These are phyloP conservation scores for Naganishia randhawae DNA, from an alignment of 768 basidiomycete species.

Conservation along the genomic window DNA sequence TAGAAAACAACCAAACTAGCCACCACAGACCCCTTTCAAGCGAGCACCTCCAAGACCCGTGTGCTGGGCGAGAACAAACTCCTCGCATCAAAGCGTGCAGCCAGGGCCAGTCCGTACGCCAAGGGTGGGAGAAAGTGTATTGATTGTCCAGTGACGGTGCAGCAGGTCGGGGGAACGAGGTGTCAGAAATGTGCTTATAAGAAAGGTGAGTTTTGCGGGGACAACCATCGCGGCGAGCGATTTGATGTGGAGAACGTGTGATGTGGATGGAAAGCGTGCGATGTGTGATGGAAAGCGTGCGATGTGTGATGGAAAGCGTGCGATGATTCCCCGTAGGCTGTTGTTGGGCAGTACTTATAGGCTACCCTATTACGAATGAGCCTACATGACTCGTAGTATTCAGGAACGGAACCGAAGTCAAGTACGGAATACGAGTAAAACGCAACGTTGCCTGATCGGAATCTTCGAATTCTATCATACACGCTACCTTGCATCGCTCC, in stretches of 20 bases:
- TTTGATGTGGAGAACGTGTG: background rate
- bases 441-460: no score
- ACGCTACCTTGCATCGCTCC: no score
- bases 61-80: constrained; percentile 52
- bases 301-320: no score
- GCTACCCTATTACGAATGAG: no score
- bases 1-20: constrained; percentile 47
- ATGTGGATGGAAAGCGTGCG: background rate
- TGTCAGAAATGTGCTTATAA: constrained; percentile 51
- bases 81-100: constrained; percentile 40
- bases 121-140: constrained; percentile 47
- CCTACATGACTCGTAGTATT: no score
- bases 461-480: no score
- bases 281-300: no score
- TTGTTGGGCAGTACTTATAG: no score
- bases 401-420: no score
- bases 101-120: constrained; percentile 37
- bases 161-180: constrained; percentile 45
- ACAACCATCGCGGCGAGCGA: no score
- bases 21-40: constrained; percentile 49
- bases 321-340: no score
- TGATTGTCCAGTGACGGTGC: constrained; percentile 48
- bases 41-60: constrained; percentile 43
- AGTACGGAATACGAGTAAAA: no score
- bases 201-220: constrained; percentile 39